Conservation (phyloP, 306 rosid species). For the Acacia crassicarpa region DNA sequence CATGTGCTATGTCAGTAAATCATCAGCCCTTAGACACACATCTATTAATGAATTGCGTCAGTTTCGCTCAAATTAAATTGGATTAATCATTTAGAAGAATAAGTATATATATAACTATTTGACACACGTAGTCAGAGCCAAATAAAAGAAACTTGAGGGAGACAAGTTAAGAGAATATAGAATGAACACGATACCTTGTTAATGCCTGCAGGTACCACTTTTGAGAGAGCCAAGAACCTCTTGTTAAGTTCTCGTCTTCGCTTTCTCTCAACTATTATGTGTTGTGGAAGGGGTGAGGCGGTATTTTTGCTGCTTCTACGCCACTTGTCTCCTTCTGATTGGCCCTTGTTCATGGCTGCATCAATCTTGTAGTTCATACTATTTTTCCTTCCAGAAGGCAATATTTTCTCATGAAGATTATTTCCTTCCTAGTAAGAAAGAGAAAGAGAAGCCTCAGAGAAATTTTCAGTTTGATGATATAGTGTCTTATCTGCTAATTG, state of each 20-base stretch:
- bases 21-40: too few species aligned
- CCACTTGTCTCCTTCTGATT: background rate
- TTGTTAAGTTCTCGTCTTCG: constrained; percentile 19
- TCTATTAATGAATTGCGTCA: too few species aligned
- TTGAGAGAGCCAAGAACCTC: constrained; percentile 13
- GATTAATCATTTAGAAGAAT: too few species aligned
- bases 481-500: too few species aligned
- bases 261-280: constrained; percentile 8
- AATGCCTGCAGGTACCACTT: background rate
- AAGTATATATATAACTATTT: too few species aligned
- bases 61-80: too few species aligned
- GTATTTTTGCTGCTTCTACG: background rate
- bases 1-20: background rate
- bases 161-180: too few species aligned
- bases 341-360: background rate
- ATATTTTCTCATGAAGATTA: background rate
- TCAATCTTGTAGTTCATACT: background rate
- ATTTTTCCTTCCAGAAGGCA: background rate
- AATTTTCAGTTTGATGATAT: too few species aligned
- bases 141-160: too few species aligned
- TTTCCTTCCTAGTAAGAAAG: background rate
- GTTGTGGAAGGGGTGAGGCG: background rate
- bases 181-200: background rate
- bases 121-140: too few species aligned
- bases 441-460: background rate